Base-by-base conservation (phyloP, 208 protist genomes). In the Porcisia hertigi region DNA sequence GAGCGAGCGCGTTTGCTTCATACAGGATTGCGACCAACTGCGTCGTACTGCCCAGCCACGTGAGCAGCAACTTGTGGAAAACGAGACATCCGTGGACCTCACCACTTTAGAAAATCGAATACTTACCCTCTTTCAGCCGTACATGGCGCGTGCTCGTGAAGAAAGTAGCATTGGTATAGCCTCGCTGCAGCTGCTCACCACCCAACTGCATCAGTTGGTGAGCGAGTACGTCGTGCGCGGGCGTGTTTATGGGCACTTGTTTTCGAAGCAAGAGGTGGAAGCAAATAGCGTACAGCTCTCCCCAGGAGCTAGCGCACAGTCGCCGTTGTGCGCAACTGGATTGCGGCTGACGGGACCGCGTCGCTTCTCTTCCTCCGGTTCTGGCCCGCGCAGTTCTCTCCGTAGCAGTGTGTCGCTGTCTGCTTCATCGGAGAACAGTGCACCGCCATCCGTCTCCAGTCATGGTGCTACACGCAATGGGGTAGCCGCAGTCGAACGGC, bases 181-280 rank as follows among this genome's bases (percentile, higher is more conserved):
- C 3, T 47, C 69, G 11, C 82, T 88, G 2, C 84, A 88, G 82
- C 78, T 88, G 12, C 63, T 96, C 60, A 82, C 85, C 43, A 75
- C 83, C 34, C 85, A 88, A 58, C 45, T 93, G 9, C 82, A 88
- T 75, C 83, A 91, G 53, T 60, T 94, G 36, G 86, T 96, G 6
- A 74, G 73, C 47, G 86, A 96, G 69, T 93, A 93, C 39, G 84
- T 91, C 6, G 73, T 94, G 47, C 87, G 85, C n/a, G 92, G 90
- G 30, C 74, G 80, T 41, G 79, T 94, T 34, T 94, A 96, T 71
- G 55, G 34, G 14, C 62, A 58, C 62, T 74, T 94, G 8, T 94
- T 87, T 73, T 71, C 59, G 52, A 53, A 84, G 49, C 86, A 94
- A 75, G 82, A 93, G 75, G 71, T 90, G 6, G 60, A 81, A 20